Conservation (phyloP, 495 filamentous ascomycete genomes). For the Aspergillus biplanus region DNA sequence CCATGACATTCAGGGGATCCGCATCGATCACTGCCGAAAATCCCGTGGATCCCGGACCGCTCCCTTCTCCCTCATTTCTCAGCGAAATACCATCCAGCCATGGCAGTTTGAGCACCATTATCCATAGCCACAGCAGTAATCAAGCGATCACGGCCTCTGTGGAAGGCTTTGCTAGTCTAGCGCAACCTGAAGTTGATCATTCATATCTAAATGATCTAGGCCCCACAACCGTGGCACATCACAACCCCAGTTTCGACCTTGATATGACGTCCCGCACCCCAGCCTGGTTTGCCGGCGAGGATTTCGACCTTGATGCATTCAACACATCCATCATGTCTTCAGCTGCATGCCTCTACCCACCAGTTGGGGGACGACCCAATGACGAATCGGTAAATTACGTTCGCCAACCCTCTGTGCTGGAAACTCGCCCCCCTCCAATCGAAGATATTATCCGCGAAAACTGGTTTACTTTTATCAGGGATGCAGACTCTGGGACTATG, state of each 20-base stretch:
- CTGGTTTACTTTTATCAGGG: slow-evolving; percentile 21
- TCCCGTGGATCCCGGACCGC: too few species aligned
- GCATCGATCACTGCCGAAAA: too few species aligned
- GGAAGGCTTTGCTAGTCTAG: too few species aligned
- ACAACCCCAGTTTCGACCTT: slow-evolving; percentile 10
- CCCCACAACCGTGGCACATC: not conserved
- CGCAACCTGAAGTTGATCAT: too few species aligned
- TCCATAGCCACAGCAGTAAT: too few species aligned
- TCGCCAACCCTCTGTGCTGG: not conserved
- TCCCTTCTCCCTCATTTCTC: too few species aligned
- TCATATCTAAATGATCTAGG: not conserved
- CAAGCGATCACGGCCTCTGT: too few species aligned
- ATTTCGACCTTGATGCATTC: slow-evolving; percentile 32
- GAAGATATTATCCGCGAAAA: slow-evolving; percentile 19
- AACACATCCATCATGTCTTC: slow-evolving; percentile 26
- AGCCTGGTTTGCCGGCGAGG: slow-evolving; percentile 28
- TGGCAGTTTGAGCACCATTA: too few species aligned
- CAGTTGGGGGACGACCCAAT: not conserved
- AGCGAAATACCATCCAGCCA: too few species aligned
- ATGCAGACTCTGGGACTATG: slow-evolving; percentile 2
- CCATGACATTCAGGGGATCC: too few species aligned
- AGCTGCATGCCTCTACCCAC: slow-evolving; percentile 12
- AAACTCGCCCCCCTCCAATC: not conserved
- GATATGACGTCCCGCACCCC: slow-evolving; percentile 18
- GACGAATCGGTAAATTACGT: not conserved